These are phyloP conservation scores for Aspergillus fijiensis DNA, from an alignment of 2,329 filamentous ascomycete species.

Conservation along the genomic window DNA sequence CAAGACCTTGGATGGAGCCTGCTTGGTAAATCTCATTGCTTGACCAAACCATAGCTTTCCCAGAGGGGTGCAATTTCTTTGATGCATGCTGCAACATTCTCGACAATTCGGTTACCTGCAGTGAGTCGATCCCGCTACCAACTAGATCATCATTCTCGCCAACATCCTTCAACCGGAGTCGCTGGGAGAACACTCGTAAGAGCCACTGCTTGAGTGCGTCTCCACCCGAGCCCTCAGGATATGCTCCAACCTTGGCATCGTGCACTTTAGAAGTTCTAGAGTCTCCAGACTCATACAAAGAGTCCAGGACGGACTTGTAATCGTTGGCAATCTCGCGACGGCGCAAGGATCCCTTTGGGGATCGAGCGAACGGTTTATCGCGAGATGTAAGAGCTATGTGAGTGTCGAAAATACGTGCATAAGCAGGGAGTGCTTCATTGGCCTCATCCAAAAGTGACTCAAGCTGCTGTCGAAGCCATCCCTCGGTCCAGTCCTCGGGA, in stretches of 20 bases:
- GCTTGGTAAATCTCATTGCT: neutral
- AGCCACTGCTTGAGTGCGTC: neutral
- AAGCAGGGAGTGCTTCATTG: constrained; percentile 40
- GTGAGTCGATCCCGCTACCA: constrained; percentile 15
- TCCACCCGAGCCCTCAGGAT: neutral
- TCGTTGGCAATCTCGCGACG: constrained; percentile 6
- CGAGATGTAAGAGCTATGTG: constrained; percentile 43
- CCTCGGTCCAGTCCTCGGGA: constrained; percentile 13
- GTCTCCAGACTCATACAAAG: neutral
- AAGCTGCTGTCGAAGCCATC: constrained; percentile 43
- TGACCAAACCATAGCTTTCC: neutral
- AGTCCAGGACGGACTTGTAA: constrained; percentile 17
- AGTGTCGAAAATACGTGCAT: constrained; percentile 43
- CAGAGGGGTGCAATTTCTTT: neutral
- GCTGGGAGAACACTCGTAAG: neutral
- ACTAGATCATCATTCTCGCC: constrained; percentile 9
- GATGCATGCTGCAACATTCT: constrained; percentile 1
- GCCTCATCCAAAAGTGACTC: constrained; percentile 37
- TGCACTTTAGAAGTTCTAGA: neutral
- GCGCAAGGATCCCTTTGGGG: constrained; percentile 42
- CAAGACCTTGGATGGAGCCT: neutral
- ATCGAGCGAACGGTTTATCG: constrained; percentile 45
- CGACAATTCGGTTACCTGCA: constrained; percentile 8
- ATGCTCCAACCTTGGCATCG: neutral
- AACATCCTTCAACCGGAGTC: neutral